phyloP scores from a whole-genome alignment of 2,329 filamentous ascomycete genomes.

The Ustulina deusta region DNA sequence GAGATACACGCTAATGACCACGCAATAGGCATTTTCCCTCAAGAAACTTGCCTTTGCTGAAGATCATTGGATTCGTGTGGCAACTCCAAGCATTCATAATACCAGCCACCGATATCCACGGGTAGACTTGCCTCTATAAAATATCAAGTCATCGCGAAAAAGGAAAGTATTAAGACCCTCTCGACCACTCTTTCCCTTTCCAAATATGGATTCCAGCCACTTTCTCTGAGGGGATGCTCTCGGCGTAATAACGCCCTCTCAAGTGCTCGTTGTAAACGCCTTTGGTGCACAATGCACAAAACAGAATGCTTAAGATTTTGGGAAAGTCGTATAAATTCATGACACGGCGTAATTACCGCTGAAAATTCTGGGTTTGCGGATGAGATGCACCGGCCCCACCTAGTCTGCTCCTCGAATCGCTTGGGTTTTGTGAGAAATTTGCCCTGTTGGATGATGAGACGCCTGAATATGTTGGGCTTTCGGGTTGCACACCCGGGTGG shows the following conservation, averaged over 20 bases:
- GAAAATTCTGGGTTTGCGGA: conserved; percentile 22
- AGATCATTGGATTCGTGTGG: neutral
- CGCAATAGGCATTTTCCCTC: neutral
- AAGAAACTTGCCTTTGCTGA: neutral
- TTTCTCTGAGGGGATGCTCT: conserved; percentile 1
- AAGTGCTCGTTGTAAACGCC: conserved; percentile 32
- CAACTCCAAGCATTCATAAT: conserved; percentile 18
- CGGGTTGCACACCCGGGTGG: conserved; percentile 21
- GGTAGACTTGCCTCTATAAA: conserved; percentile 17
- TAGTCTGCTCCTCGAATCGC: conserved; percentile 20
- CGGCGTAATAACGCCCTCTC: neutral
- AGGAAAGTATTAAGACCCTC: conserved; percentile 16
- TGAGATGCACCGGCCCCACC: conserved; percentile 34
- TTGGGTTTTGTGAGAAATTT: conserved; percentile 21
- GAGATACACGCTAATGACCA: neutral
- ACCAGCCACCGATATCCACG: conserved; percentile 4
- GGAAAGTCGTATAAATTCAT: conserved; percentile 23
- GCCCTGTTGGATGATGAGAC: conserved; percentile 31
- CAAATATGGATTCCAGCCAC: neutral
- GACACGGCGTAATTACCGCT: conserved; percentile 37
- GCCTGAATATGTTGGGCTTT: conserved; percentile 38
- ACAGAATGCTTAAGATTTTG: conserved; percentile 19
- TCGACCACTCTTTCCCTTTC: neutral
- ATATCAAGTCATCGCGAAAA: conserved; percentile 11
- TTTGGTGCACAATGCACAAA: conserved; percentile 25